Evolutionary conservation across 768 basidiomycete genomes (phyloP), one percentile per base, ranked within the genome.

Genomic region (Serpula lacrymans): DNA sequence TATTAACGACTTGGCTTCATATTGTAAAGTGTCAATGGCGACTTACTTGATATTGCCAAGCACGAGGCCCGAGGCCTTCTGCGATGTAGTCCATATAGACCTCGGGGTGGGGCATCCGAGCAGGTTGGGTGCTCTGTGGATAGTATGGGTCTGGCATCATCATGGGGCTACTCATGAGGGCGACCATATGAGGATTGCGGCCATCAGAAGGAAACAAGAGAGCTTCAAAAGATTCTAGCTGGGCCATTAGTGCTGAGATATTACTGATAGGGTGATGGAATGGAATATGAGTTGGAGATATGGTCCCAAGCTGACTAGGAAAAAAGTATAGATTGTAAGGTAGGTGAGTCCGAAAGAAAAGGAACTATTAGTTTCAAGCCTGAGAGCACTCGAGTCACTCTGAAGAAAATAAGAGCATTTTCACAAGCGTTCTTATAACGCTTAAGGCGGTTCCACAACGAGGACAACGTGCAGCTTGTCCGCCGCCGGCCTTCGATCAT

Each of bases 71-170:
- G 44, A 77, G 69, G 39, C 77, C 74, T 63, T 88, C 84, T 54
- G 84, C 85, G 51, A 90, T 80, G 62, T 82, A 85, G 62, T 89
- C 85, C 87, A 90, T 90, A 55, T 84, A 78, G 29, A 86, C 76
- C 59, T 89, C 86, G 9, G 88, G 88, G 59, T 90, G 88, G 0
- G 88, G 88, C 69, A 86, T 75, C 38, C 82, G 79, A 33, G 78
- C 64, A 23, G 72, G 71, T 21, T 70, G 61, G 41, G 65, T 57
- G 31, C 68, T 69, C 39, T 72, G 72, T 9, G 69, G 60, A 11
- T 63, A 63, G 43, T 74, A 72, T 33, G 72, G 70, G 41, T 67
- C 61, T 13, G 67, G 64, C 43, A 68, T 52, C 39, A 70, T 58
- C 46, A 52, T 62, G 27, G 62, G 78, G 77, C 84, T 88, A 17